Evolutionary conservation across 2,329 filamentous ascomycete genomes (phyloP), one percentile per base, ranked within the genome.

Genomic region (Scedosporium apiospermum): DNA sequence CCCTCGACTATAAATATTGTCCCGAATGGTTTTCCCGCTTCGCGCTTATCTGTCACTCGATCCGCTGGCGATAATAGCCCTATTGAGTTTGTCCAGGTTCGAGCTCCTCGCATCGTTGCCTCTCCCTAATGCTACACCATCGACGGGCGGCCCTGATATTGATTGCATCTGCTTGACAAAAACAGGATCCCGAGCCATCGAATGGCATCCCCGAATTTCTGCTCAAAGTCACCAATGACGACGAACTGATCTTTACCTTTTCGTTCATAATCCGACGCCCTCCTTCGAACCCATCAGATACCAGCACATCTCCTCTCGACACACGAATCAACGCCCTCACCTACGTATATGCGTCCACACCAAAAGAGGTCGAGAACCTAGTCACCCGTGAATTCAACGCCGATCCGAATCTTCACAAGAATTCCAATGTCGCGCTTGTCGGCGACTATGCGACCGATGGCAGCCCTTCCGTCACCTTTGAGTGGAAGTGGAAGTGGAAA

Each of bases 401-500:
- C 67, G 92, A 99, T 71, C 95, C 95, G 0, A 99, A 99, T 71
- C 80, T 99, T 63, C 95, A 99, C 78, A 98, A 96, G 73, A 98
- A 97, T 71, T 84, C 92, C 62, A 98, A 98, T 71, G 95, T 99
- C 46, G 89, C 96, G 70, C 82, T 98, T 55, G 88, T 99, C n/a
- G 95, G 95, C 3, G 92, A 96, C 73, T 97, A 89, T 71, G 83
- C 85, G 2, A 99, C 95, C 0, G 86, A 83, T 38, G 93, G 93
- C n/a, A 90, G 81, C 69, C 80, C 88, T 6, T 93, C 91, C 1
- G 88, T 96, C 34, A 87, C 91, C 41, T 97, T 97, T 71, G 89
- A 93, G 66, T 99, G 93, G 92, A 88, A 88, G 6, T 99, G 95
- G 95, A 95, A 89, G 79, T 99, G 93, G 92, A 91, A 89, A 71